Evolutionary conservation across 805 yeast genomes (phyloP).

Genomic region (Komagataella mondaviorum): DNA sequence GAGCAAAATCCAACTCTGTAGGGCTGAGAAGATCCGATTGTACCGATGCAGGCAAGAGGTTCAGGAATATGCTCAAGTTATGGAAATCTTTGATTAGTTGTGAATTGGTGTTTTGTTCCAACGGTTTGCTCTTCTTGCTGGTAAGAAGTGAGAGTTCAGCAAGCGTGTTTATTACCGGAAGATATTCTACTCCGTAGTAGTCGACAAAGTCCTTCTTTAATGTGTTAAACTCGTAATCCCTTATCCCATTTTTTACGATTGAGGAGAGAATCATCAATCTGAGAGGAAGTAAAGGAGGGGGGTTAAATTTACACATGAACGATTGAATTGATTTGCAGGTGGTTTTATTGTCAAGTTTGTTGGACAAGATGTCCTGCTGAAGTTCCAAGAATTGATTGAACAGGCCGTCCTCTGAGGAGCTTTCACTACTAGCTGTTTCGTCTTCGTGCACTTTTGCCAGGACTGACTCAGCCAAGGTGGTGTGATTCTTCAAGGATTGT

Average conservation of each 20-base stretch:
- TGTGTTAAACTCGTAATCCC: constrained; percentile 43
- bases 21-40: constrained; percentile 15
- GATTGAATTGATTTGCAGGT: constrained; percentile 26
- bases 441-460: constrained; percentile 9
- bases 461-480: constrained; percentile 56
- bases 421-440: constrained; percentile 6
- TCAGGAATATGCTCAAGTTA: constrained; percentile 24
- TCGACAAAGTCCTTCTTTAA: constrained; percentile 44
- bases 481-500: constrained; percentile 57
- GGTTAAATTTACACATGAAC: constrained; percentile 32
- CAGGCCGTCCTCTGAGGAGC: constrained; percentile 10
- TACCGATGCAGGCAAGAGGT: constrained; percentile 27
- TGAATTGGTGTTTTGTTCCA: constrained; percentile 1
- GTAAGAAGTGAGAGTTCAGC: constrained; percentile 33
- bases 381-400: constrained; percentile 38
- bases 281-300: constrained; percentile 28
- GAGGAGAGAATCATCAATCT: constrained; percentile 46
- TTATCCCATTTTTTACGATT: constrained; percentile 53
- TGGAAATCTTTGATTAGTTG: constrained; percentile 21
- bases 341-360: constrained; percentile 28
- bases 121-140: constrained; percentile 12
- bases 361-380: constrained; percentile 59
- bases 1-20: constrained; percentile 39
- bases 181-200: constrained; percentile 48
- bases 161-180: constrained; percentile 33